phyloP scores from a whole-genome alignment of 2,329 filamentous ascomycete genomes.

The Lecanicillium sp. region DNA sequence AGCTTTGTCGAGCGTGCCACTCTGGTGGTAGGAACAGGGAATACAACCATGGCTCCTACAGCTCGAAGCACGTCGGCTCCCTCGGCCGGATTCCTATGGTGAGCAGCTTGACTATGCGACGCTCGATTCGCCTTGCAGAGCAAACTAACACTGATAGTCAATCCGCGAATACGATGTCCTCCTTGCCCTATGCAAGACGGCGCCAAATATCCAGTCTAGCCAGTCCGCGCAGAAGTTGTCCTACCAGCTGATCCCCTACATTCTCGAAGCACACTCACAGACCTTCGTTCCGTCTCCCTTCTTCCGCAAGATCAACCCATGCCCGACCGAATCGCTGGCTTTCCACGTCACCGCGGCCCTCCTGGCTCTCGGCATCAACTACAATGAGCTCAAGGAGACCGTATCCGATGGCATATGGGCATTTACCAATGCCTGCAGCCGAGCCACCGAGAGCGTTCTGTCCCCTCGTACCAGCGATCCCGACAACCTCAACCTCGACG shows the following conservation, averaged over 20 bases:
- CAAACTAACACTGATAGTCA: slow-evolving; percentile 45
- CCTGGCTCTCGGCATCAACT: slow-evolving; percentile 69
- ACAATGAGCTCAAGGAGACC: slow-evolving; percentile 57
- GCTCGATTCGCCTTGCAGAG: neutral
- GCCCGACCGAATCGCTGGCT: slow-evolving; percentile 78
- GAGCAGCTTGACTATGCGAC: slow-evolving; percentile 13
- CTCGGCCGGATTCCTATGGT: slow-evolving; percentile 55
- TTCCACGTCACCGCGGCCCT: slow-evolving; percentile 73
- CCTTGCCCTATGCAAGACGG: slow-evolving; percentile 83
- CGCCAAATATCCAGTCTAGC: slow-evolving; percentile 60
- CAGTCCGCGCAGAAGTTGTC: slow-evolving; percentile 72
- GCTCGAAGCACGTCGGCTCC: slow-evolving; percentile 27
- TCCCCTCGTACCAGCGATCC: slow-evolving; percentile 46
- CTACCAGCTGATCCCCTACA: slow-evolving; percentile 73
- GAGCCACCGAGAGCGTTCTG: slow-evolving; percentile 48
- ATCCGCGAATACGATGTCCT: slow-evolving; percentile 88
- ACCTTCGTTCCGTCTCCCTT: slow-evolving; percentile 71
- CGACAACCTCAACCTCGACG: slow-evolving; percentile 52
- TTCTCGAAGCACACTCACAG: slow-evolving; percentile 77
- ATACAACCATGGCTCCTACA: slow-evolving; percentile 37
- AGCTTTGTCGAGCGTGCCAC: slow-evolving; percentile 50
- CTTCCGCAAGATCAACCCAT: slow-evolving; percentile 74
- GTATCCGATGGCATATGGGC: slow-evolving; percentile 59
- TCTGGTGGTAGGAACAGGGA: slow-evolving; percentile 35
- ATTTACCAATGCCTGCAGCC: slow-evolving; percentile 65